Percentiles rank a stretch among this genome's conserved stretches.
Conservation (phyloP, 208 protist genomes). For the Phytomonas francai region DNA sequence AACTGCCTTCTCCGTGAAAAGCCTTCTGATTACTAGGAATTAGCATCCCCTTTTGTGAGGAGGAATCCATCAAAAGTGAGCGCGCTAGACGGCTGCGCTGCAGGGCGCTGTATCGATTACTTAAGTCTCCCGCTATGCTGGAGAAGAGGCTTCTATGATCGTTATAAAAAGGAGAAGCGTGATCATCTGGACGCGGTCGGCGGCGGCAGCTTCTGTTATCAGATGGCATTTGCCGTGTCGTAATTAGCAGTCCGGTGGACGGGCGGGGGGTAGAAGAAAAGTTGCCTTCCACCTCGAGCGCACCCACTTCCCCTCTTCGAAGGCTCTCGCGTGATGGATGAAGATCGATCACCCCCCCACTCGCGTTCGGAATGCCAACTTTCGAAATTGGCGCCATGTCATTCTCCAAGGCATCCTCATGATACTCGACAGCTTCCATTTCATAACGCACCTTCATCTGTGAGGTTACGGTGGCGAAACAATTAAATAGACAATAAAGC, state of each 20-base stretch:
- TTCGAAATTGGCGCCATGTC: neutral
- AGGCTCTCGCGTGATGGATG: no score
- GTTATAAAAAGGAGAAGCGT: no score
- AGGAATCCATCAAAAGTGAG: slow-evolving; percentile 12
- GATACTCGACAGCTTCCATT: neutral
- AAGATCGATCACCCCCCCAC: neutral
- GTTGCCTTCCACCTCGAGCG: no score
- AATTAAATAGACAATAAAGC: slow-evolving; percentile 40
- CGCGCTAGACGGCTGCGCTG: slow-evolving; percentile 17
- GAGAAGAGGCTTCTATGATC: slow-evolving; percentile 16
- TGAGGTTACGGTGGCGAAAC: slow-evolving; percentile 50
- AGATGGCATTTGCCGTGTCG: no score
- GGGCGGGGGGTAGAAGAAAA: no score
- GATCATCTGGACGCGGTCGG: no score
- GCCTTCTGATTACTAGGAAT: neutral
- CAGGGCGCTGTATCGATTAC: slow-evolving; percentile 18
- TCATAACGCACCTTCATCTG: slow-evolving; percentile 26
- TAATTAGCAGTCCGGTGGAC: no score
- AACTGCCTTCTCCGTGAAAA: no score
- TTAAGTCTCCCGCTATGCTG: slow-evolving; percentile 17
- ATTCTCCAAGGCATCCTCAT: neutral
- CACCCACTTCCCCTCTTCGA: no score
- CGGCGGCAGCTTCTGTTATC: no score
- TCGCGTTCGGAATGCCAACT: neutral
- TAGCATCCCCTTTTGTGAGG: slow-evolving; percentile 4